Base-by-base conservation (phyloP, 768 basidiomycete genomes). In the Glaciozyma antarctica region DNA sequence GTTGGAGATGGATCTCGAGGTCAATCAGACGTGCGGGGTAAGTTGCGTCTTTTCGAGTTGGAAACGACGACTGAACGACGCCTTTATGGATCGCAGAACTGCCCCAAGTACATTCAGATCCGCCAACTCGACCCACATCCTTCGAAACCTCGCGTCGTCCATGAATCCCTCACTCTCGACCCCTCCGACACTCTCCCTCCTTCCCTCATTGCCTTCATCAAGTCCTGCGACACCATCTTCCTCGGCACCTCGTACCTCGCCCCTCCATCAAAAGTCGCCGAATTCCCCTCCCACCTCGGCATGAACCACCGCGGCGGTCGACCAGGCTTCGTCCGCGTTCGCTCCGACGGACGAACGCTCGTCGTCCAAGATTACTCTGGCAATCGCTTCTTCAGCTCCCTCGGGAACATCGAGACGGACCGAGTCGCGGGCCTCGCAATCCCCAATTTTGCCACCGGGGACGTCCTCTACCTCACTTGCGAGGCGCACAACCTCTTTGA, bases 61-160 rank as follows among this genome's bases (percentile, higher is more conserved):
- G 12, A 5, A 16, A 3, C 19, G 15, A 16, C 13, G 22, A 48
- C 51, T 26, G 34, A 28, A 13, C 24, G 16, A 5, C 30, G 47
- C 13, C 28, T 49, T 0, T 0, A 24, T 15, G 1, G 16, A 34
- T 32, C 6, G 16, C 26, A 21, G 30, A 68, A 68, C 60, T 68
- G 67, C 47, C 67, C 67, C 7, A 68, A 68, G 56, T 68, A 68
- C 56, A 59, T 68, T 24, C 61, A 56, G 32, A 62, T 48, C 60
- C 66, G 54, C n/a, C 30, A 62, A 12, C n/a, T 68, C 28, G 21
- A 34, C 30, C 64, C 67, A 9, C 28, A 26, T 16, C 8, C 12
- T 17, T 15, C 57, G n/a, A 17, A 24, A 16, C 41, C 57, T 24
- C 16, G 15, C 24, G 26, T 58, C 57, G 38, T 24, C 16, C 24